Evolutionary conservation across 129 eudicot genomes (phyloP), one percentile per base, ranked within the genome.

Genomic region (Flaveria linearis): DNA sequence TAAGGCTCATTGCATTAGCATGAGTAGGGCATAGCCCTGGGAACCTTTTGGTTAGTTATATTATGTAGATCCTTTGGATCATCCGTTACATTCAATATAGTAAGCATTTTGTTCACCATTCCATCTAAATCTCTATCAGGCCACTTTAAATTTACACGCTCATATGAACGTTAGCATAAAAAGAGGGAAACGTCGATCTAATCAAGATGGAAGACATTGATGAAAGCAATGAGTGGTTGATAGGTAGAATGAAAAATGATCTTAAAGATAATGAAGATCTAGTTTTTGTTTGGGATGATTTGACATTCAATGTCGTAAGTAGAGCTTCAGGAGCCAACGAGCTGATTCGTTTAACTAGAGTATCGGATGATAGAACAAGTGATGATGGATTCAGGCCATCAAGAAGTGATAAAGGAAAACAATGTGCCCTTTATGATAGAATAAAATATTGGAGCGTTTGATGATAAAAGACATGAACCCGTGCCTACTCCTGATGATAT

Each of bases 141-240:
- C 22, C 22, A 20, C 22, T 20, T 20, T 20, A 25, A 25, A 25
- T 26, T 26, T 2, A 26, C 3, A 1, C 30, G 3, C 3, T 1
- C 30, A 1, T 26, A 2, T 30, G 18, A 55, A 16, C 28, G 9
- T 6, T 2, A 23, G 17, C 46, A 42, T 42, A 42, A 9, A 42
- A 42, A 7, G n/a, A 53, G 61, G 61, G 61, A 53, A 53, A 0
- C 23, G 2, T 1, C 1, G 53, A 53, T 7, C 11, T 0, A 5
- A 17, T 53, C n/a, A 0, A 3, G 20, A 2, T 53, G 26, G 20
- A 26, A 12, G 68, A 61, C 28, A 61, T 61, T 23, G 68, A 61
- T 28, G 18, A 61, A 23, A 25, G 68, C 14, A 61, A 26, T 61
- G 68, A 61, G 28, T 26, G 68, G 68, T 61, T 61, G 68, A 61